These are phyloP conservation scores for Monoraphidium neglectum DNA, from an alignment of 139 green algal genomes.

Conservation along the genomic window DNA sequence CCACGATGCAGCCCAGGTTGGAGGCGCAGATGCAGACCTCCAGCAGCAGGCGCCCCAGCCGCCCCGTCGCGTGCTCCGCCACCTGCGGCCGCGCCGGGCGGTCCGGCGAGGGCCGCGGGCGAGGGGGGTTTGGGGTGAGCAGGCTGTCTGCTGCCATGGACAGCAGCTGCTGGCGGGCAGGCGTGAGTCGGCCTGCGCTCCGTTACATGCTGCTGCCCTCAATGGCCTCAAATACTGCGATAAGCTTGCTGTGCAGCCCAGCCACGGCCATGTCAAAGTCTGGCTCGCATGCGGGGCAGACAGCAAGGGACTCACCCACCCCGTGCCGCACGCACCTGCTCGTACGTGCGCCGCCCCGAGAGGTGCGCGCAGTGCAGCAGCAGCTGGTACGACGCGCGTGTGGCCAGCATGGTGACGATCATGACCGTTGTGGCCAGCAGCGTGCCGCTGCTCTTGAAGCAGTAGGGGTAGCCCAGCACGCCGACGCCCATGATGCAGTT, in stretches of 20 bases:
- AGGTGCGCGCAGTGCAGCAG: constrained; percentile 74
- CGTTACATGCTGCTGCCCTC: no score
- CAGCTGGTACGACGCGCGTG: constrained; percentile 71
- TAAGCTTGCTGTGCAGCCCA: no score
- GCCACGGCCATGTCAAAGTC: no score
- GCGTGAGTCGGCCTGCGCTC: no score
- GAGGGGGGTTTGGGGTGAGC: not conserved
- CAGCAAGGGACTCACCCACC: no score
- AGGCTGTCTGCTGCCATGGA: no score
- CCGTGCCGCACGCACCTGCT: constrained; percentile 75
- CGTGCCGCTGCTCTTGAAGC: constrained; percentile 68
- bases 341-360: constrained; percentile 58
- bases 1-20: constrained; percentile 71
- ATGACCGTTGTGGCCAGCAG: constrained; percentile 71
- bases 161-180: no score
- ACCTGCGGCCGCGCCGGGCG: constrained; percentile 15
- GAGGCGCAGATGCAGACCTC: constrained; percentile 54
- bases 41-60: constrained; percentile 23
- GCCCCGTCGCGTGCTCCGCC: constrained; percentile 17
- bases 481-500: constrained; percentile 71
- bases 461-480: constrained; percentile 63
- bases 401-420: constrained; percentile 61
- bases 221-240: no score
- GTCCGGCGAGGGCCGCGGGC: no score
- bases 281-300: no score